These are phyloP conservation scores for Achaetomium macrosporum DNA, from an alignment of 2,329 filamentous ascomycete genomes.

Conservation along the genomic window DNA sequence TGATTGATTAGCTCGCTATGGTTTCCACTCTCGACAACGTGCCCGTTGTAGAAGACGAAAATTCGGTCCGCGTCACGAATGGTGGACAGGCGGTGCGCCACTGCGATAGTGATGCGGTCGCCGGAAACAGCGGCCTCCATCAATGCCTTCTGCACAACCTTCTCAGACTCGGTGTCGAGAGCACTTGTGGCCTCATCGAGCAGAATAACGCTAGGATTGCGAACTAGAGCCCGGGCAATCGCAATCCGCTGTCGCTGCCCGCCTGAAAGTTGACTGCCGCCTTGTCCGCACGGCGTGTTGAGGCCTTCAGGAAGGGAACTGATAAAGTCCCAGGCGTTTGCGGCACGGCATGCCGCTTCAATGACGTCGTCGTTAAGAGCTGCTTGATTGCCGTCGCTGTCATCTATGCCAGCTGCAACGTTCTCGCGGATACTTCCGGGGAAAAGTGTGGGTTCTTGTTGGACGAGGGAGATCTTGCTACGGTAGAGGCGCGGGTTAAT, in stretches of 20 bases:
- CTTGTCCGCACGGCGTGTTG: constrained; percentile 57
- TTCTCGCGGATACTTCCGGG: constrained; percentile 50
- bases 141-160: constrained; percentile 60
- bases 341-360: constrained; percentile 44
- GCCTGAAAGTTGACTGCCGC: constrained; percentile 63
- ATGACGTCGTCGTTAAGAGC: constrained; percentile 35
- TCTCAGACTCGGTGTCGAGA: constrained; percentile 61
- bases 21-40: constrained; percentile 82
- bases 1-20: constrained; percentile 60
- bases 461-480: constrained; percentile 42
- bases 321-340: constrained; percentile 53
- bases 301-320: constrained; percentile 54
- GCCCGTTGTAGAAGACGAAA: constrained; percentile 78
- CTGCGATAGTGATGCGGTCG: constrained; percentile 79
- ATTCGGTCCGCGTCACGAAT: constrained; percentile 93
- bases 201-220: constrained; percentile 59
- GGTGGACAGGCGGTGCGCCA: constrained; percentile 85
- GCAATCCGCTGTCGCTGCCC: constrained; percentile 68
- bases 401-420: constrained; percentile 40
- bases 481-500: constrained; percentile 42
- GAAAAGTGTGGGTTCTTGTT: constrained; percentile 29
- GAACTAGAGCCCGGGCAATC: constrained; percentile 65
- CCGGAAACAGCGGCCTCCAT: constrained; percentile 53
- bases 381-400: no score
- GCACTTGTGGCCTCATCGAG: constrained; percentile 66